A percentile compares a stretch with the other conserved stretches of the same genome.
Evolutionary conservation across 169 alveolate genomes (phyloP).

Genomic region (Babesia ovis): DNA sequence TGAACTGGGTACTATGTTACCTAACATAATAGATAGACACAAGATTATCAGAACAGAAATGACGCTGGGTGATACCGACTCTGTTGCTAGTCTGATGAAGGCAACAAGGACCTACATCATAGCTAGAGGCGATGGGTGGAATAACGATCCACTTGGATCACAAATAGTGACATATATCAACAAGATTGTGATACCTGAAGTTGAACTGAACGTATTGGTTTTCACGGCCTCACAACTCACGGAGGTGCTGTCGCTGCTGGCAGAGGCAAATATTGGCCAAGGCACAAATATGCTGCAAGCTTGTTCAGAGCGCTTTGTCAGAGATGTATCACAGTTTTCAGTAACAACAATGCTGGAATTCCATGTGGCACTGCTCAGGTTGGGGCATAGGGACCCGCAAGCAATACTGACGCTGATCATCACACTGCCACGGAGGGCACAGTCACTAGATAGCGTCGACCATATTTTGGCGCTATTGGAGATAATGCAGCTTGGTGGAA

Average conservation of each 20-base stretch:
- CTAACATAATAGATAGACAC: background rate
- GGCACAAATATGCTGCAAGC: background rate
- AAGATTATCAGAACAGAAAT: background rate
- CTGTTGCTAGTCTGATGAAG: background rate
- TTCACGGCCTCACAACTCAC: conserved; percentile 21
- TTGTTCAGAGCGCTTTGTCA: conserved; percentile 11
- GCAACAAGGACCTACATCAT: background rate
- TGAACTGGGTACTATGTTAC: background rate
- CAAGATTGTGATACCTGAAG: background rate
- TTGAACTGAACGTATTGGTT: background rate
- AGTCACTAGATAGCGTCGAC: conserved; percentile 39
- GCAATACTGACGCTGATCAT: conserved; percentile 18
- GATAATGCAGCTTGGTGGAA: background rate
- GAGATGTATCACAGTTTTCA: conserved; percentile 26
- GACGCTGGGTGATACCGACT: background rate
- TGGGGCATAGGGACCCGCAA: conserved; percentile 18
- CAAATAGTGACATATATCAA: background rate
- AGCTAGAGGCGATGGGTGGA: conserved; percentile 1
- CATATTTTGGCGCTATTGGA: conserved; percentile 8
- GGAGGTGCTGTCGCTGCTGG: conserved; percentile 8
- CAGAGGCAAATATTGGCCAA: background rate
- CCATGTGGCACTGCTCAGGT: conserved; percentile 9
- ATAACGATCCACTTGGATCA: background rate
- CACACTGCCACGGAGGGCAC: conserved; percentile 35
- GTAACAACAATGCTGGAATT: conserved; percentile 27